Conservation (phyloP, 2,329 filamentous ascomycete species). For the Cladosporium cucumerinum region DNA sequence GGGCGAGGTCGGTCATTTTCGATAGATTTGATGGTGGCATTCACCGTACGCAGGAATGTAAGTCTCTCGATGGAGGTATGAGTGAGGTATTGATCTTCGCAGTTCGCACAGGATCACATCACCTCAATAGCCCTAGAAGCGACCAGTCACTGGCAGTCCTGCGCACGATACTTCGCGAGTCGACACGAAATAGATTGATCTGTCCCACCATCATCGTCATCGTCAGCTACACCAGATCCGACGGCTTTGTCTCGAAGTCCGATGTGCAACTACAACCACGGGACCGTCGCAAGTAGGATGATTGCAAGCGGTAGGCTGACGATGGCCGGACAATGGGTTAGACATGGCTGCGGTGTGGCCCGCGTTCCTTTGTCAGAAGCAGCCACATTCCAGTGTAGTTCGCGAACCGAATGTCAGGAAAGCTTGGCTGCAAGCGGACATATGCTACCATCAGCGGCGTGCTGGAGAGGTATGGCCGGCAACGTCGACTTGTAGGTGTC, state of each 20-base stretch:
- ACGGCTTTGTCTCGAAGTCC: not conserved
- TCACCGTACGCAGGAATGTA: not conserved
- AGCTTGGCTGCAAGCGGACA: slow-evolving; percentile 4
- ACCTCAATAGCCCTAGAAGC: not conserved
- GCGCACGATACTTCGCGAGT: not conserved
- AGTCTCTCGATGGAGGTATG: not conserved
- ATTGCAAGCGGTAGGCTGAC: slow-evolving; percentile 10
- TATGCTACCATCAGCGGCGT: not conserved
- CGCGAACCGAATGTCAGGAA: not conserved
- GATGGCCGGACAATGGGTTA: not conserved
- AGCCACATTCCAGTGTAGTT: slow-evolving; percentile 8
- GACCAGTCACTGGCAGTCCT: not conserved
- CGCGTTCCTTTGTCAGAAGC: slow-evolving; percentile 8
- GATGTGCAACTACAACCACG: not conserved
- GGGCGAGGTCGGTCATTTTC: not conserved
- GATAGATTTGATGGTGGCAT: not conserved
- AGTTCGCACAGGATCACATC: not conserved
- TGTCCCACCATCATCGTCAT: not conserved
- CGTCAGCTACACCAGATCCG: not conserved
- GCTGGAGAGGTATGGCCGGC: not conserved
- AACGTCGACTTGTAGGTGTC: not conserved
- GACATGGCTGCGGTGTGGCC: not conserved
- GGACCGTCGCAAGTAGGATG: not conserved
- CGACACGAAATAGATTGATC: not conserved
- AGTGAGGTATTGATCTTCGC: not conserved